These are phyloP conservation scores for Trametes versicolor DNA, from an alignment of 1,284 basidiomycete species.

Conservation along the genomic window DNA sequence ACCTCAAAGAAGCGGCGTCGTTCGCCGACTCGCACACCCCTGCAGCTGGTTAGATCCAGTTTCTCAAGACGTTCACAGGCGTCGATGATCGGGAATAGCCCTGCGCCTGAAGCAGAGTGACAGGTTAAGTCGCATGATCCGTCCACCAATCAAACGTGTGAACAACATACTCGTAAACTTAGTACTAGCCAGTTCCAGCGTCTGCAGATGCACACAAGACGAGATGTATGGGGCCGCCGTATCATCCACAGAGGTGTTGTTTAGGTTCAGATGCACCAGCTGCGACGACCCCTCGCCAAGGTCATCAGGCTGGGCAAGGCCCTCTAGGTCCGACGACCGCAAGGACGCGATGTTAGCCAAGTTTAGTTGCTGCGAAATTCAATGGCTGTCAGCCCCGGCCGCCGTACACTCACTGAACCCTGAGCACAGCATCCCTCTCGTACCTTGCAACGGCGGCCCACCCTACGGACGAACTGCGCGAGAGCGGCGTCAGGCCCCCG, in stretches of 20 bases:
- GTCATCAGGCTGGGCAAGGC: slow-evolving; percentile 51
- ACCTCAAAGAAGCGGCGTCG: slow-evolving; percentile 77
- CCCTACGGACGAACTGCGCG: slow-evolving; percentile 55
- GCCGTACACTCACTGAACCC: neutral
- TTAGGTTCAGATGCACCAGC: slow-evolving; percentile 62
- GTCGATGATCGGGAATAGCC: slow-evolving; percentile 66
- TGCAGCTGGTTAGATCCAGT: slow-evolving; percentile 72
- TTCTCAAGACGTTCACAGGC: slow-evolving; percentile 60
- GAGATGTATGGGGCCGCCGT: slow-evolving; percentile 61
- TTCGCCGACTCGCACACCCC: slow-evolving; percentile 66
- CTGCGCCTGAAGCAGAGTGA: slow-evolving; percentile 52
- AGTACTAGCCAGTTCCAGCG: slow-evolving; percentile 65
- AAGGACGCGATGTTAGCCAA: slow-evolving; percentile 62
- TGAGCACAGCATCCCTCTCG: slow-evolving; percentile 11
- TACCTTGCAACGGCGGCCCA: slow-evolving; percentile 71
- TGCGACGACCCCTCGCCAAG: slow-evolving; percentile 44
- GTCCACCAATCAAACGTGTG: slow-evolving; percentile 25
- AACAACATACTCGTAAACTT: slow-evolving; percentile 61
- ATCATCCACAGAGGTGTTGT: slow-evolving; percentile 70
- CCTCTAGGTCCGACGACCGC: slow-evolving; percentile 61
- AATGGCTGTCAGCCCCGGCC: neutral
- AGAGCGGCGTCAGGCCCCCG: slow-evolving; percentile 49
- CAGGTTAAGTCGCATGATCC: neutral
- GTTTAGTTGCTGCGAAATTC: slow-evolving; percentile 52
- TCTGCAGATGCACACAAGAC: slow-evolving; percentile 56